Conservation (phyloP, 108 stramenopile species). For the Nitzschia putrida region DNA sequence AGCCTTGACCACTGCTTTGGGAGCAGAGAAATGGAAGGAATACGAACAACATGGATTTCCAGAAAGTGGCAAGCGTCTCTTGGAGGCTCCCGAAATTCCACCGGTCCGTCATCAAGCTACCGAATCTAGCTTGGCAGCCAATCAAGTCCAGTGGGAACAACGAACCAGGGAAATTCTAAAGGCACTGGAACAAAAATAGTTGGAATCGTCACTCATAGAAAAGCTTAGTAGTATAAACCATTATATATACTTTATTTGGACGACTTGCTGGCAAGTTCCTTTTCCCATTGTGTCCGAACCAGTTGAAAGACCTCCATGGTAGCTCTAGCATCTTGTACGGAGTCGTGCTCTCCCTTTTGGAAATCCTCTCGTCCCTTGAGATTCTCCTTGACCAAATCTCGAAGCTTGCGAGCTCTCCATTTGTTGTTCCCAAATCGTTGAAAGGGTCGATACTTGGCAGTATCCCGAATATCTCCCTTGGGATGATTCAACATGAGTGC, state of each 20-base stretch:
- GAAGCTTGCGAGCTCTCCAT: constrained; percentile 85
- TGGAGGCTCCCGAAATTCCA: constrained; percentile 23
- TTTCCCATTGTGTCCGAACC: constrained; percentile 77
- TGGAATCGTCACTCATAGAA: no score
- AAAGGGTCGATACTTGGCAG: constrained; percentile 88
- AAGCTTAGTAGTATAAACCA: no score
- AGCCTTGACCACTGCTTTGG: constrained; percentile 61
- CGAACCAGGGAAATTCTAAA: neutral
- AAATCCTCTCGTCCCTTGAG: constrained; percentile 62
- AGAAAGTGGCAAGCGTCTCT: constrained; percentile 29
- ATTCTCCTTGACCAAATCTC: constrained; percentile 87
- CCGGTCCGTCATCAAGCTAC: constrained; percentile 4
- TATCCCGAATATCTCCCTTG: constrained; percentile 77
- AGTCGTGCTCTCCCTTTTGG: constrained; percentile 74
- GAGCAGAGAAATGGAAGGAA: constrained; percentile 54
- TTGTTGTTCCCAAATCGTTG: constrained; percentile 79
- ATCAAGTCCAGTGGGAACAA: constrained; percentile 48
- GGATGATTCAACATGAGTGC: constrained; percentile 92
- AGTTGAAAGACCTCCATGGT: constrained; percentile 84
- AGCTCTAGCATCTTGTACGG: constrained; percentile 81
- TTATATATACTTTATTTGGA: constrained; percentile 10
- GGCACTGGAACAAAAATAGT: no score
- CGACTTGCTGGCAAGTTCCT: constrained; percentile 40
- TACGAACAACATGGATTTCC: constrained; percentile 59
- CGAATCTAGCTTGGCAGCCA: constrained; percentile 28